Conservation (phyloP, 495 filamentous ascomycete genomes). For the Hypoxylon fragiforme region DNA sequence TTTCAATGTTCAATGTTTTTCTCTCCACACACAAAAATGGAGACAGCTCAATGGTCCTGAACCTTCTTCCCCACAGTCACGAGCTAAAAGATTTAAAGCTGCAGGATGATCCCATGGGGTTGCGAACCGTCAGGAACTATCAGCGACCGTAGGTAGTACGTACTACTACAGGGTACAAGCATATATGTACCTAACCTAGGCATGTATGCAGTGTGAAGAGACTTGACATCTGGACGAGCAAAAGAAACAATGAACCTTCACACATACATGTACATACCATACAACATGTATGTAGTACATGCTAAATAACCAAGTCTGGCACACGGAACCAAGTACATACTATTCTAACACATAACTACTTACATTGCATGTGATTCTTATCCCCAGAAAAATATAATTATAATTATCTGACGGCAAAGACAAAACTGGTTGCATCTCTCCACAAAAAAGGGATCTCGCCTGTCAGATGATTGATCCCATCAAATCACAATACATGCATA, state of each 20-base stretch:
- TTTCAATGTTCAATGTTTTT: not conserved
- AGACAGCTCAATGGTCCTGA: slow-evolving; percentile 22
- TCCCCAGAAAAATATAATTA: no score
- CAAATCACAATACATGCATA: slow-evolving; percentile 2
- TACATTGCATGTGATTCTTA: slow-evolving; percentile 30
- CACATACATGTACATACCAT: no score
- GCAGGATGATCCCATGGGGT: slow-evolving; percentile 29
- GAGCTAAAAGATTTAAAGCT: slow-evolving; percentile 22
- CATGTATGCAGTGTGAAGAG: no score
- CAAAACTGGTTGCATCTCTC: slow-evolving; percentile 23
- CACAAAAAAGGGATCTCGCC: slow-evolving; percentile 28
- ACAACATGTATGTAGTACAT: no score
- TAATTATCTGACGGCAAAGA: no score
- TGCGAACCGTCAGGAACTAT: slow-evolving; percentile 9
- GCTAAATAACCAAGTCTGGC: no score
- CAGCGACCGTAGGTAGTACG: not conserved
- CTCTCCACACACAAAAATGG: not conserved
- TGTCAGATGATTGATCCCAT: slow-evolving; percentile 31
- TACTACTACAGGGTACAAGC: not conserved
- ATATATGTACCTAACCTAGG: no score
- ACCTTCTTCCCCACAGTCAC: slow-evolving; percentile 35
- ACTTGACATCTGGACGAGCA: no score
- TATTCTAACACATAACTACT: no score
- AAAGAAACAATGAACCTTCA: no score
- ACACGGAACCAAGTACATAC: no score